Conservation (phyloP, 2,329 filamentous ascomycete genomes). For the Fusarium pininemorale region DNA sequence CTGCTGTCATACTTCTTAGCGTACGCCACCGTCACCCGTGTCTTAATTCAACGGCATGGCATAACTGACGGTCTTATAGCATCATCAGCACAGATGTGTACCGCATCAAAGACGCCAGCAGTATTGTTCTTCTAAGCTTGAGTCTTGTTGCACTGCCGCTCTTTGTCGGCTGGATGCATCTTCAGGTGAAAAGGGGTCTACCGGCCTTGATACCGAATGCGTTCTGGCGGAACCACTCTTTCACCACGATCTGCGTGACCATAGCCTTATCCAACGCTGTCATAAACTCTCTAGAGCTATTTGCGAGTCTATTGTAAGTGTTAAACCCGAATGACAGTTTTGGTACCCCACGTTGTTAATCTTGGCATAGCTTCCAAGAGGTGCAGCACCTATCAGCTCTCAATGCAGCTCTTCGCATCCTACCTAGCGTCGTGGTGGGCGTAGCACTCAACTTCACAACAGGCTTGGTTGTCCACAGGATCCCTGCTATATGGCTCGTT, state of each 20-base stretch:
- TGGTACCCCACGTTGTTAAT: not conserved
- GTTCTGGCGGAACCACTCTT: conserved; percentile 66
- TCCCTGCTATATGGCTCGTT: conserved; percentile 53
- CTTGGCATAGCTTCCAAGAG: conserved; percentile 56
- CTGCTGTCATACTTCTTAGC: conserved; percentile 64
- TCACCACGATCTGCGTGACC: conserved; percentile 63
- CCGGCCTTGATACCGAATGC: conserved; percentile 70
- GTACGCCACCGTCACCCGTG: conserved; percentile 46
- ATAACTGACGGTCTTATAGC: conserved; percentile 24
- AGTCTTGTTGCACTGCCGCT: conserved; percentile 54
- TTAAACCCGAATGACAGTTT: not conserved
- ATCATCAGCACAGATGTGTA: conserved; percentile 50
- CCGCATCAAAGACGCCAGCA: conserved; percentile 54
- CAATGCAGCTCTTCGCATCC: conserved; percentile 55
- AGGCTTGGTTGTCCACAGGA: conserved; percentile 56
- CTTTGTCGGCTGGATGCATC: conserved; percentile 64
- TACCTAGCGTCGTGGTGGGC: conserved; percentile 56
- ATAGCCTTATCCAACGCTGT: conserved; percentile 58
- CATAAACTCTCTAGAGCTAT: conserved; percentile 57
- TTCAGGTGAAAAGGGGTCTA: conserved; percentile 54
- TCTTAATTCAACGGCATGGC: not conserved
- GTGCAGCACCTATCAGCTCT: conserved; percentile 56
- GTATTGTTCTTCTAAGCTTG: conserved; percentile 57
- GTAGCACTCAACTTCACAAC: conserved; percentile 53
- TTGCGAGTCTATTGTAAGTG: conserved; percentile 59